These are phyloP conservation scores for Fusarium siculi DNA, from an alignment of 2,329 filamentous ascomycete genomes.

Conservation along the genomic window DNA sequence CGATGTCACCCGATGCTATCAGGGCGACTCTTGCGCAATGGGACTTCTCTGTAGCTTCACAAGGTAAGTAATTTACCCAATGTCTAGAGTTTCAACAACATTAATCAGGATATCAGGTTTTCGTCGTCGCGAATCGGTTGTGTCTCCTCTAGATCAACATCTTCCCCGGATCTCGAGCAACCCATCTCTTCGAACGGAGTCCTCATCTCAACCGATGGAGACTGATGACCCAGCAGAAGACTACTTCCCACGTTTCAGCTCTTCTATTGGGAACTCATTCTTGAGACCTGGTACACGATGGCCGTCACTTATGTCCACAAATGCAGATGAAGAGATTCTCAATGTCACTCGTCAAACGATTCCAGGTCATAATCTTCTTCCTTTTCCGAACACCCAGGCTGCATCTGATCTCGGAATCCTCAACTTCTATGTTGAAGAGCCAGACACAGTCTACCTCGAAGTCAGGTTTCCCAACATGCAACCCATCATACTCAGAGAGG, in stretches of 20 bases:
- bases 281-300: not conserved
- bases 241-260: not conserved
- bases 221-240: not conserved
- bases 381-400: not conserved
- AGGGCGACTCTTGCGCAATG: not conserved
- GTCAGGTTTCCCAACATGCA: not conserved
- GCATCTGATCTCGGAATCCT: not conserved
- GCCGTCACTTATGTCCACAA: not conserved
- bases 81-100: too few species aligned
- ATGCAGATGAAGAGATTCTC: not conserved
- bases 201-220: not conserved
- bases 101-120: not conserved
- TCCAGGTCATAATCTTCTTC: not conserved
- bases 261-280: not conserved
- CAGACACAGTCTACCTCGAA: not conserved
- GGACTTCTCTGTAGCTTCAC: not conserved
- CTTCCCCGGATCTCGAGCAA: not conserved
- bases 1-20: not conserved
- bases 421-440: not conserved
- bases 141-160: not conserved
- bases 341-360: not conserved
- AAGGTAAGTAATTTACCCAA: not conserved
- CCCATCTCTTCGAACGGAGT: too few species aligned
- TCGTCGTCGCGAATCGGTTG: not conserved
- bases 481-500: not conserved